These are phyloP conservation scores for Aureobasidium sp. DNA, from an alignment of 2,329 filamentous ascomycete species.

Conservation along the genomic window DNA sequence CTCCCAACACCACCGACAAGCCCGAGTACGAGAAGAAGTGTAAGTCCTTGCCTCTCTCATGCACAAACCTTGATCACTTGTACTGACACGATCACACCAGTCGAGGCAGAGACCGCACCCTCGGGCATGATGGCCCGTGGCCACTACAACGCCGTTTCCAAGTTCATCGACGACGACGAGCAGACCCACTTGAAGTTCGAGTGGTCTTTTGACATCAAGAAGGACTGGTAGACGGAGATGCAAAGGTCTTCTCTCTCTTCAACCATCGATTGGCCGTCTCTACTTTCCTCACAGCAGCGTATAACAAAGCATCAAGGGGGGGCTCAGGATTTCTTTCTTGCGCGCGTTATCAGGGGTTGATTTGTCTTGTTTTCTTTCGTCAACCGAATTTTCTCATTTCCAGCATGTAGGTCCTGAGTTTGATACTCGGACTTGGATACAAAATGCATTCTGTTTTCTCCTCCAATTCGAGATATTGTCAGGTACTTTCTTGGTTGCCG, in stretches of 20 bases:
- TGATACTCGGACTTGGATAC: conserved; percentile 3
- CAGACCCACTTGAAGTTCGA: conserved; percentile 84
- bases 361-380: background rate
- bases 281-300: background rate
- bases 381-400: background rate
- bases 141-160: conserved; percentile 80
- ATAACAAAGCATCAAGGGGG: background rate
- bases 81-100: conserved; percentile 37
- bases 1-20: conserved; percentile 83
- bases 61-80: background rate
- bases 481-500: no score
- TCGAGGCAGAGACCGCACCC: conserved; percentile 85
- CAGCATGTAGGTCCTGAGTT: background rate
- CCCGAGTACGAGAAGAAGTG: conserved; percentile 83
- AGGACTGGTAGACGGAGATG: conserved; percentile 62
- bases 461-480: background rate
- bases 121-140: conserved; percentile 83
- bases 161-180: conserved; percentile 92
- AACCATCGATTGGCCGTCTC: background rate
- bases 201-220: conserved; percentile 93
- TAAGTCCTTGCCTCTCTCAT: conserved; percentile 41
- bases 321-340: background rate
- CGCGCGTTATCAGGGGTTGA: background rate
- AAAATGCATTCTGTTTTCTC: conserved; percentile 6
- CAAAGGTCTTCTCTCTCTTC: background rate